Percentiles rank a stretch among this genome's conserved stretches.
phyloP scores from a whole-genome alignment of 2,329 filamentous ascomycete genomes.

The Colletotrichum gloeosporioides region DNA sequence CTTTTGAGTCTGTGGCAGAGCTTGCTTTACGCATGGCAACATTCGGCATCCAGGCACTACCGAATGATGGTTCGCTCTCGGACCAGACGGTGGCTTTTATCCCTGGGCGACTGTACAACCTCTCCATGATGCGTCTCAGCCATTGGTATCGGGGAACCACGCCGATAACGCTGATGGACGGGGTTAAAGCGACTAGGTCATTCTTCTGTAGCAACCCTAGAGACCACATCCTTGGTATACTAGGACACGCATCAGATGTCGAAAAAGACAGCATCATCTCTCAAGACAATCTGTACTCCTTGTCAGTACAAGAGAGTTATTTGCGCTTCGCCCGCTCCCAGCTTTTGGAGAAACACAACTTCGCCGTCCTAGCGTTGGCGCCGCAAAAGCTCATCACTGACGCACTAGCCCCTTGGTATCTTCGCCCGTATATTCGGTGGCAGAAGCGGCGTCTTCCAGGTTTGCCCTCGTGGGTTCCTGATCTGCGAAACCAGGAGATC shows the following conservation, averaged over 20 bases:
- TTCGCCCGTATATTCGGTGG: neutral
- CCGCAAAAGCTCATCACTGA: neutral
- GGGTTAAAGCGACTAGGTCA: neutral
- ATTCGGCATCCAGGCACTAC: neutral
- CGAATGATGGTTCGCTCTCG: neutral
- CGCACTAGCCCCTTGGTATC: neutral
- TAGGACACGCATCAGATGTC: neutral
- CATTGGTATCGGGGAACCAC: neutral
- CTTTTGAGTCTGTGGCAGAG: neutral
- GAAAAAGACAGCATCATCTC: neutral
- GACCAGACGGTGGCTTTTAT: neutral
- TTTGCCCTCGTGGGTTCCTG: neutral
- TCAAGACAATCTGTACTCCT: neutral
- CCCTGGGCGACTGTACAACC: neutral
- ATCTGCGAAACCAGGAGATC: neutral
- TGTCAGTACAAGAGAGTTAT: neutral
- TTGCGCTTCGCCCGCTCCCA: neutral
- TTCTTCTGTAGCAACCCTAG: constrained; percentile 2
- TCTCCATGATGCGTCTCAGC: neutral
- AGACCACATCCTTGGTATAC: neutral
- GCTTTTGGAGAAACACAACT: neutral
- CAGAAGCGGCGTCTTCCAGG: neutral
- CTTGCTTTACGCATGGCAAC: neutral
- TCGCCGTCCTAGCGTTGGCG: neutral
- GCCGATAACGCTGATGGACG: neutral